Evolutionary conservation across 2,329 filamentous ascomycete genomes (phyloP).

Genomic region (Thyridium curvatum): DNA sequence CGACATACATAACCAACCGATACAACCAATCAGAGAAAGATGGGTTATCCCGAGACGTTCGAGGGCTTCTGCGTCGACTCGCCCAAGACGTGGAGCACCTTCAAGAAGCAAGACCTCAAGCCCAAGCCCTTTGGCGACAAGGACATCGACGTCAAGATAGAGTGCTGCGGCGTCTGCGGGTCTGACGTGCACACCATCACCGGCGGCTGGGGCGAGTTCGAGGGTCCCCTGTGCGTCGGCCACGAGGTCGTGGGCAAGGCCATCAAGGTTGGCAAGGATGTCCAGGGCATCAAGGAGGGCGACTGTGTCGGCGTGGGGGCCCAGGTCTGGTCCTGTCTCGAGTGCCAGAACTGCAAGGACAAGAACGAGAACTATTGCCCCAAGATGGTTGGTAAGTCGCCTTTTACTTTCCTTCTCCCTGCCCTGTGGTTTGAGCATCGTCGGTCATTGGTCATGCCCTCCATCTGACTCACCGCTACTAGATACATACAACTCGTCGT

Average conservation of each 20-base stretch:
- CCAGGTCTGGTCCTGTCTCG: constrained; percentile 51
- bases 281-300: constrained; percentile 47
- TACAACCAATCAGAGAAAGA: constrained; percentile 15
- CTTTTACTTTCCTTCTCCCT: too few relatives aligned
- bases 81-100: constrained; percentile 34
- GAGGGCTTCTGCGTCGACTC: constrained; percentile 34
- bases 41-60: constrained; percentile 39
- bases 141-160: constrained; percentile 67
- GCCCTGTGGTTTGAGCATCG: background rate
- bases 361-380: constrained; percentile 46
- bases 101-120: constrained; percentile 19
- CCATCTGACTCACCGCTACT: background rate
- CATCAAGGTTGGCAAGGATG: constrained; percentile 27
- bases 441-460: constrained; percentile 7
- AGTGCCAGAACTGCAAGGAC: constrained; percentile 38
- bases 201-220: constrained; percentile 42
- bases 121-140: constrained; percentile 51
- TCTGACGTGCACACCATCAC: constrained; percentile 55
- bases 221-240: constrained; percentile 45
- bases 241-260: constrained; percentile 43
- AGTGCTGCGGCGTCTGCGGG: constrained; percentile 58
- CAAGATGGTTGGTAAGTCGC: constrained; percentile 29
- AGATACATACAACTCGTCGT: constrained; percentile 53
- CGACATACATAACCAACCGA: too few relatives aligned
- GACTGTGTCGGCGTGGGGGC: constrained; percentile 61